phyloP scores from a whole-genome alignment of 2,329 filamentous ascomycete species.

The Pezicula carpinea region DNA sequence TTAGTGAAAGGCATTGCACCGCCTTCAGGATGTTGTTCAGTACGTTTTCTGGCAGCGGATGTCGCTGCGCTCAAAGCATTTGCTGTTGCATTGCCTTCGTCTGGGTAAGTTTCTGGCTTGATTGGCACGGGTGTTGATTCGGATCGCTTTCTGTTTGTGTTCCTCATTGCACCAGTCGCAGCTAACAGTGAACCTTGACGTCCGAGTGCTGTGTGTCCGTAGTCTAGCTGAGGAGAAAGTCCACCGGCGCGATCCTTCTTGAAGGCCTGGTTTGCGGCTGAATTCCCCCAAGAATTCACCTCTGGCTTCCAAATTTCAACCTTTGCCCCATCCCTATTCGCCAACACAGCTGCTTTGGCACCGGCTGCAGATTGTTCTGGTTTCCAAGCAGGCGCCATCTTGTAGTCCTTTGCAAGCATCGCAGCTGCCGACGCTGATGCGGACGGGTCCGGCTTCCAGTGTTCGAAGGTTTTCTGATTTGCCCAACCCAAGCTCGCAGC shows the following conservation, averaged over 20 bases:
- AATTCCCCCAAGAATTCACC: slow-evolving; percentile 47
- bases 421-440: slow-evolving; percentile 57
- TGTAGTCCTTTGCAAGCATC: slow-evolving; percentile 54
- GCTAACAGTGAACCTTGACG: slow-evolving; percentile 66
- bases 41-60: slow-evolving; percentile 38
- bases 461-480: slow-evolving; percentile 59
- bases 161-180: slow-evolving; percentile 71
- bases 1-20: slow-evolving; percentile 66
- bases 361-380: slow-evolving; percentile 60
- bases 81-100: slow-evolving; percentile 53
- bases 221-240: slow-evolving; percentile 39
- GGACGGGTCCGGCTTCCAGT: slow-evolving; percentile 61
- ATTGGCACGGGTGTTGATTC: slow-evolving; percentile 50
- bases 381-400: slow-evolving; percentile 50
- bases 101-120: slow-evolving; percentile 43
- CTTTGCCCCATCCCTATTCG: slow-evolving; percentile 48
- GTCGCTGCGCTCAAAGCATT: slow-evolving; percentile 73
- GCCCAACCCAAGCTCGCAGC: slow-evolving; percentile 72
- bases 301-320: slow-evolving; percentile 47
- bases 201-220: slow-evolving; percentile 43
- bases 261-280: slow-evolving; percentile 67
- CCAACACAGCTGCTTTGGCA: slow-evolving; percentile 70
- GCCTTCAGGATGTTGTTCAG: slow-evolving; percentile 36
- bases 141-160: slow-evolving; percentile 46
- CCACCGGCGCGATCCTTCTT: slow-evolving; percentile 39